Evolutionary conservation across 306 rosid species (phyloP).

Genomic region (Malus orientalis): DNA sequence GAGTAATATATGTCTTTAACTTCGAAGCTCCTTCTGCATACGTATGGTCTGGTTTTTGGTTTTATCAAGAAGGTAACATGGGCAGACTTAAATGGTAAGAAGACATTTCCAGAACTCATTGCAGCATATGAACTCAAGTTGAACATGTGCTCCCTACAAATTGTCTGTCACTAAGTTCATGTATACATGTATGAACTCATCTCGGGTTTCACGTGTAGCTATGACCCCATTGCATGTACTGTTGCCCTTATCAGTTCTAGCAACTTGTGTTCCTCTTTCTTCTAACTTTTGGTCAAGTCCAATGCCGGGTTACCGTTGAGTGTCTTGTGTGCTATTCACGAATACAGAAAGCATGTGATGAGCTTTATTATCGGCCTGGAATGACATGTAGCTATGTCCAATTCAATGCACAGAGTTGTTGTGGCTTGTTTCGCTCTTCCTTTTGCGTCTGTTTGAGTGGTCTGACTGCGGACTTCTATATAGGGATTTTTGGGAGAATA

Average conservation of each 20-base stretch:
- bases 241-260: not conserved
- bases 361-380: not conserved
- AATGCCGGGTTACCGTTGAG: not conserved
- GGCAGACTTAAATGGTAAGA: constrained; percentile 20
- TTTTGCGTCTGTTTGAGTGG: not conserved
- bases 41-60: too few species aligned
- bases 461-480: not conserved
- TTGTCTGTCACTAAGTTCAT: not conserved
- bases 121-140: constrained; percentile 4
- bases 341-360: not conserved
- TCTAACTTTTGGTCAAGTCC: not conserved
- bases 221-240: too few species aligned
- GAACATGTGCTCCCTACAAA: constrained; percentile 1
- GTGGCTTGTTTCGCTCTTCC: not conserved
- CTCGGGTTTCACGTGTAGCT: too few species aligned
- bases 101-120: constrained; percentile 20
- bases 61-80: constrained; percentile 5
- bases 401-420: not conserved
- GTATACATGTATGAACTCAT: too few species aligned
- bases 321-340: not conserved
- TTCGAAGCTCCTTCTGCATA: too few species aligned
- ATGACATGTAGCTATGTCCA: not conserved
- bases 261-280: not conserved
- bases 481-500: not conserved
- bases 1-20: too few species aligned